Evolutionary conservation across 306 rosid genomes (phyloP).

Genomic region (Psophocarpus tetragonolobus): DNA sequence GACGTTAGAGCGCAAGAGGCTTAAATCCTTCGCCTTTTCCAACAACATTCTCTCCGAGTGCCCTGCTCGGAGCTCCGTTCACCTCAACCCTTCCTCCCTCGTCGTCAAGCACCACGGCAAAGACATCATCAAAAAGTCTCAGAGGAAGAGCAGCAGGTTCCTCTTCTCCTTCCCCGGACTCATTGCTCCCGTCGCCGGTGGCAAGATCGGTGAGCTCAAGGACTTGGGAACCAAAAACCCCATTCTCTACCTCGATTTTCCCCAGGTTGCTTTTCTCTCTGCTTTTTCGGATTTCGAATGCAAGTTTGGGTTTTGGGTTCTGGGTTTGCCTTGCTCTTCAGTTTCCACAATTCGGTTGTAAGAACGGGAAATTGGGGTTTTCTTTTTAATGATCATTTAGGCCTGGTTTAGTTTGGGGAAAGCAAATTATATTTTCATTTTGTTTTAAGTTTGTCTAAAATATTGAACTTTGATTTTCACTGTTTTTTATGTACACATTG

Average conservation of each 20-base stretch:
- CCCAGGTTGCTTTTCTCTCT: constrained; percentile 50
- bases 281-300: not conserved
- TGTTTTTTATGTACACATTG: too few species aligned
- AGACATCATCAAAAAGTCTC: constrained; percentile 85
- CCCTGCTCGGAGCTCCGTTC: constrained; percentile 42
- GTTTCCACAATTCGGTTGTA: not conserved
- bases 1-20: constrained; percentile 60
- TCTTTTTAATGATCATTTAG: not conserved
- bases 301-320: not conserved
- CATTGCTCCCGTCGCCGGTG: constrained; percentile 70
- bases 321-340: not conserved
- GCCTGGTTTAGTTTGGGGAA: not conserved
- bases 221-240: constrained; percentile 86
- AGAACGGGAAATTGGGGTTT: not conserved
- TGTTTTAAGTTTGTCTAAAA: not conserved
- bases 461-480: not conserved
- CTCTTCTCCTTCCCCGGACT: constrained; percentile 89
- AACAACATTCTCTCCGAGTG: constrained; percentile 57
- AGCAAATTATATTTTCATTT: not conserved
- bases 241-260: constrained; percentile 80
- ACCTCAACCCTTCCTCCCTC: constrained; percentile 61
- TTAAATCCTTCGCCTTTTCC: constrained; percentile 67
- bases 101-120: constrained; percentile 77
- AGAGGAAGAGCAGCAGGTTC: constrained; percentile 73
- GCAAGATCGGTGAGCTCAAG: constrained; percentile 92